Evolutionary conservation across 129 eudicot species (phyloP), one percentile per base, ranked within the genome.

Genomic region (Escallonia herrerae): DNA sequence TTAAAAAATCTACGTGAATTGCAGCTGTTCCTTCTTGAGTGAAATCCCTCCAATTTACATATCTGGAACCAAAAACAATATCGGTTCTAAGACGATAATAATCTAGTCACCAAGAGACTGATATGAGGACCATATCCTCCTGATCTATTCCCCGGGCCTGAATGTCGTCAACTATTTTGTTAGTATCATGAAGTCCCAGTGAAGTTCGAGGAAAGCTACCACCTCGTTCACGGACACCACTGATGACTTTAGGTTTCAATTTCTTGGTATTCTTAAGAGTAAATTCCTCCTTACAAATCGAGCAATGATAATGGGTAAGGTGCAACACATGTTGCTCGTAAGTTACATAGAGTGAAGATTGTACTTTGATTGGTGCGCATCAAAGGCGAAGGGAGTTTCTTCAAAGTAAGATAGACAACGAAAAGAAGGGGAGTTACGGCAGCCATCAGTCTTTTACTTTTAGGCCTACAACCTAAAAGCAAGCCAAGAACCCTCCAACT

Each of bases 21-120:
- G 90, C 96, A 81, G 88, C 87, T 62, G 95, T 95, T 40, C 98
- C 98, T 78, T 82, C 88, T 52, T 93, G 98, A 65, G 98, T 93
- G 55, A 96, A 96, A 81, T 93, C 98, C 98, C 98, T 70, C 98
- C 98, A 73, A 93, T 93, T 69, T 88, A 78, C 88, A 93, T 53
- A 93, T 96, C 98, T 93, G 70, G 43, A 70, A 69, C 37, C 67
- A 69, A 58, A 63, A 22, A 63, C 47, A 10, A 13, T 45, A 22
- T 44, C n/a, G 38, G 51, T 39, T 39, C 13, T 4, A 37, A 43
- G 74, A 40, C 44, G 4, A 45, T 0, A 33, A 57, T 43, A 60
- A 54, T 41, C 15, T 56, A 22, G 10, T 12, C 43, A 76, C 58
- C 44, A 45, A 22, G 62, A 14, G 40, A 54, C 56, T 44, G 11